phyloP scores from a whole-genome alignment of 2,329 filamentous ascomycete genomes.

The Hortaea werneckii region DNA sequence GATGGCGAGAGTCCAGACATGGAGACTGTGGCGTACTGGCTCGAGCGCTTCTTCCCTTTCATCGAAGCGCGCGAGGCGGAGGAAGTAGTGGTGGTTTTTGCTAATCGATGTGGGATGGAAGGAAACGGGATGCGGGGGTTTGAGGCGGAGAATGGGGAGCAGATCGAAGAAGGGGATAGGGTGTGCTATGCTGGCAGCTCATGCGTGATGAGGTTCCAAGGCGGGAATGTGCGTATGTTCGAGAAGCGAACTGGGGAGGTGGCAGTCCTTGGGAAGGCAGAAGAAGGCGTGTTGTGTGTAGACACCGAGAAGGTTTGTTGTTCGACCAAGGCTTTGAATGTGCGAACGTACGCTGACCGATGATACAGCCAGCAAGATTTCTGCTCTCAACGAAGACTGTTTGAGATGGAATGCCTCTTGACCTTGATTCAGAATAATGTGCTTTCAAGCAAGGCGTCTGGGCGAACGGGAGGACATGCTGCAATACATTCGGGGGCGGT shows the following conservation, averaged over 20 bases:
- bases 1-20: slow-evolving; percentile 51
- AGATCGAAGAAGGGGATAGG: slow-evolving; percentile 20
- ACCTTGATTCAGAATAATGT: no score
- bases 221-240: slow-evolving; percentile 57
- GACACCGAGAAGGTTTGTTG: slow-evolving; percentile 41
- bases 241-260: slow-evolving; percentile 32
- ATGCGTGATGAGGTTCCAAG: slow-evolving; percentile 55
- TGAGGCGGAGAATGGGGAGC: slow-evolving; percentile 21
- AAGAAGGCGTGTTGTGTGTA: slow-evolving; percentile 58
- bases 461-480: no score
- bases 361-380: slow-evolving; percentile 21
- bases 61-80: slow-evolving; percentile 31
- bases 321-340: neutral
- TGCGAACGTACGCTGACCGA: neutral
- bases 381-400: slow-evolving; percentile 5
- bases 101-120: slow-evolving; percentile 61
- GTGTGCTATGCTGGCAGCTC: slow-evolving; percentile 66
- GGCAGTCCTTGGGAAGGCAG: slow-evolving; percentile 54
- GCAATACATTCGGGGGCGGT: no score
- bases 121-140: slow-evolving; percentile 10
- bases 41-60: slow-evolving; percentile 56
- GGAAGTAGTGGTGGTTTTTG: slow-evolving; percentile 59
- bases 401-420: neutral
- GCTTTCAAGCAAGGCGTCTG: no score
- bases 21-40: slow-evolving; percentile 67